Conservation (phyloP, 1,284 basidiomycete species). For the Coniferiporia weirii region DNA sequence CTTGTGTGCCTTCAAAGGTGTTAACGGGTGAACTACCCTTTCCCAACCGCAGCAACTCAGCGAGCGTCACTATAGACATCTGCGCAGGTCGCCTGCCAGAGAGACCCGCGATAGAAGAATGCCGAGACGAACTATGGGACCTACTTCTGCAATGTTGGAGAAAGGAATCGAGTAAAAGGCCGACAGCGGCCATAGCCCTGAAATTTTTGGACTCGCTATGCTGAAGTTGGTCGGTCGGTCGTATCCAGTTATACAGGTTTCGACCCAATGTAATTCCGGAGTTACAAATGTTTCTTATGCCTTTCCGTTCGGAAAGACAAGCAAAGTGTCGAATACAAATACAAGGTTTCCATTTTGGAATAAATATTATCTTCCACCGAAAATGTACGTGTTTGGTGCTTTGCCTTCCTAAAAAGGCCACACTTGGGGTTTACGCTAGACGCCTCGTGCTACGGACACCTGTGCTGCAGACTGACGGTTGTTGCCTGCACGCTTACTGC, state of each 20-base stretch:
- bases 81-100: neutral
- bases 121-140: conserved; percentile 4
- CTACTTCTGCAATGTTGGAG: conserved; percentile 3
- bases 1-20: neutral
- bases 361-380: neutral
- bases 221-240: no score
- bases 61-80: neutral
- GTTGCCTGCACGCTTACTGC: neutral
- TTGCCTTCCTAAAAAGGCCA: neutral
- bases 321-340: neutral
- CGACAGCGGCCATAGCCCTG: neutral
- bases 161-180: neutral
- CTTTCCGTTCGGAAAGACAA: neutral
- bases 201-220: neutral
- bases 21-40: conserved; percentile 7
- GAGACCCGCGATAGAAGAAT: conserved; percentile 1
- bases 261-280: no score
- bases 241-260: no score
- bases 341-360: neutral
- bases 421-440: neutral
- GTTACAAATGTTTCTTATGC: neutral
- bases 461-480: neutral
- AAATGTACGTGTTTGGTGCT: neutral
- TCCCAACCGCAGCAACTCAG: neutral
- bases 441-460: conserved; percentile 6